Evolutionary conservation across 768 basidiomycete genomes (phyloP), one percentile per base, ranked within the genome.

Genomic region (Mycena indigotica): DNA sequence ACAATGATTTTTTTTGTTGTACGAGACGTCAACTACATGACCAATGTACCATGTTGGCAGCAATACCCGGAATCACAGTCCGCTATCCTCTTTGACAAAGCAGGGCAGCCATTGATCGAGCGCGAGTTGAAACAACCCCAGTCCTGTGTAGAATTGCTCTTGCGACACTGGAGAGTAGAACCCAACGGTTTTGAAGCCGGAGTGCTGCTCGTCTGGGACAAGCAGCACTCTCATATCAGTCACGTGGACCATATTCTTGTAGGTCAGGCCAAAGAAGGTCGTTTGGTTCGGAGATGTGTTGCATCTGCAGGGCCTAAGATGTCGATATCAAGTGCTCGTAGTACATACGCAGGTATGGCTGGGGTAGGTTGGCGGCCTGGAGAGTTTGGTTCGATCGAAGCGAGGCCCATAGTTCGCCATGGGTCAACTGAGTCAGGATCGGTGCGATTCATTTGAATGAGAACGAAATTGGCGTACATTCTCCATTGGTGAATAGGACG

Each of bases 331-430:
- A 17, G 24, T 16, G 17, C 39, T 38, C 17, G 16, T 53, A 25
- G 12, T 19, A 58, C 73, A 62, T 66, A 79, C 77, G 64, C 41
- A 17, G 80, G 80, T 16, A 82, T 67, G 5, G 66, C 60, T 2
- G 65, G 67, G 0, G 73, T 74, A 16, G 79, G 74, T 28, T 66
- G 67, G 4, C 80, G 73, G 17, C 74, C 70, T 13, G 80, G 80
- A 5, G 80, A 70, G 56, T 80, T 77, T 5, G 70, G 55, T 60
- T 82, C 80, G 29, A 80, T 80, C 3, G 80, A 81, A 3, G 77
- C 78, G 2, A 82, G 68, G 1, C 80, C 77, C 78, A 81, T 76
- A 4, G 80, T 82, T 28, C 80, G 67, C 80, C 80, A 82, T 3
- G 80, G 80, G 58, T 82, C 80, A 55, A 80, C 80, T 81, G 40